phyloP scores from a whole-genome alignment of 768 basidiomycete genomes.

The Tylopilus intermedius region DNA sequence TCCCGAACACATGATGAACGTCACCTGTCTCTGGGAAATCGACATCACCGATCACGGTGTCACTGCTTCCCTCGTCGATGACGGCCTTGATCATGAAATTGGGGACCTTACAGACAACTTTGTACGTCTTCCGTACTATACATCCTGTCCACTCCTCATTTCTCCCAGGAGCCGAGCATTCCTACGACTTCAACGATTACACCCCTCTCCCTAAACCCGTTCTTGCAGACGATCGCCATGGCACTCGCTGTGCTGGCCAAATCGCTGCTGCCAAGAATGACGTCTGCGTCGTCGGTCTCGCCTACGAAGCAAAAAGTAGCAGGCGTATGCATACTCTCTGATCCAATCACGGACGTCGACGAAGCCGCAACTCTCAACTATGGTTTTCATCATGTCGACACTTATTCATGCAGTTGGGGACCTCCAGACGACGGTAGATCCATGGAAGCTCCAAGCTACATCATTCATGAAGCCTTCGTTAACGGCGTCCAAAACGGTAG shows the following conservation, averaged over 20 bases:
- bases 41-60: constrained; percentile 85
- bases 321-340: constrained; percentile 92
- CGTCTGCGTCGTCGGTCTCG: constrained; percentile 91
- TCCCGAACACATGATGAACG: constrained; percentile 85
- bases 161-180: constrained; percentile 72
- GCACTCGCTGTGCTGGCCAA: constrained; percentile 96
- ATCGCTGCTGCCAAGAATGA: constrained; percentile 89
- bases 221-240: constrained; percentile 90
- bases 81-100: constrained; percentile 87
- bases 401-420: constrained; percentile 95
- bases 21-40: constrained; percentile 86
- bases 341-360: constrained; percentile 90
- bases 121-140: constrained; percentile 46
- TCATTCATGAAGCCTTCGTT: constrained; percentile 90
- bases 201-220: constrained; percentile 79
- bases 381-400: constrained; percentile 85
- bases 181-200: constrained; percentile 97
- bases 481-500: constrained; percentile 92
- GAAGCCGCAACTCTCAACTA: constrained; percentile 95
- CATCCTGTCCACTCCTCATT: not conserved
- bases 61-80: constrained; percentile 86
- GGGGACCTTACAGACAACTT: constrained; percentile 88
- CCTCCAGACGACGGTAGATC: constrained; percentile 91
- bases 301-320: constrained; percentile 86
- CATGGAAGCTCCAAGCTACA: constrained; percentile 90